phyloP scores from a whole-genome alignment of 495 filamentous ascomycete species.

The Xylaria curta region DNA sequence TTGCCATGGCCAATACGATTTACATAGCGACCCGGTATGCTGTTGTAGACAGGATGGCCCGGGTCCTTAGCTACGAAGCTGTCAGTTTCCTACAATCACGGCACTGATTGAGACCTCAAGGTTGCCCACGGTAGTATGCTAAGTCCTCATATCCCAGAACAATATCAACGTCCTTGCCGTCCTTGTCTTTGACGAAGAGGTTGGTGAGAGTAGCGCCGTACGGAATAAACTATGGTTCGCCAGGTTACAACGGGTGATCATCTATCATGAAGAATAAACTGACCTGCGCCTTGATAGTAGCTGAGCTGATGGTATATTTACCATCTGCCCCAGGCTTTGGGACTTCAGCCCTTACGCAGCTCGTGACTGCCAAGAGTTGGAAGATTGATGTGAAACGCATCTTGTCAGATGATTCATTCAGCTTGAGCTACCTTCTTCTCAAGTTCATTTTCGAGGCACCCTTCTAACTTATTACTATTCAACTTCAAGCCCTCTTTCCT shows the following conservation, averaged over 20 bases:
- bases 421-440: background rate
- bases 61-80: slow-evolving; percentile 50
- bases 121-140: slow-evolving; percentile 53
- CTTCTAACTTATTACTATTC: slow-evolving; percentile 7
- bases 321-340: slow-evolving; percentile 37
- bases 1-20: slow-evolving; percentile 62
- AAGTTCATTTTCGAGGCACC: background rate
- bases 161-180: slow-evolving; percentile 60
- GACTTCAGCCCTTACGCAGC: slow-evolving; percentile 34
- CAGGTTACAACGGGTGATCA: slow-evolving; percentile 18
- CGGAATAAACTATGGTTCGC: slow-evolving; percentile 55
- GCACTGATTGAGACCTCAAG: background rate
- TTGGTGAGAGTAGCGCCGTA: slow-evolving; percentile 64
- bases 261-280: slow-evolving; percentile 32
- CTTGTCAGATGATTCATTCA: slow-evolving; percentile 15
- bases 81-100: slow-evolving; percentile 23
- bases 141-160: slow-evolving; percentile 60
- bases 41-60: slow-evolving; percentile 58
- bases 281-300: slow-evolving; percentile 60
- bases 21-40: slow-evolving; percentile 60
- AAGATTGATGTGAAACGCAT: slow-evolving; percentile 37
- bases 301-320: slow-evolving; percentile 56
- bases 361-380: slow-evolving; percentile 33
- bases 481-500: background rate
- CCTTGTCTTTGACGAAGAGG: slow-evolving; percentile 62